Evolutionary conservation across 164 flowering plant species (phyloP).

Genomic region (Macadamia integrifolia): DNA sequence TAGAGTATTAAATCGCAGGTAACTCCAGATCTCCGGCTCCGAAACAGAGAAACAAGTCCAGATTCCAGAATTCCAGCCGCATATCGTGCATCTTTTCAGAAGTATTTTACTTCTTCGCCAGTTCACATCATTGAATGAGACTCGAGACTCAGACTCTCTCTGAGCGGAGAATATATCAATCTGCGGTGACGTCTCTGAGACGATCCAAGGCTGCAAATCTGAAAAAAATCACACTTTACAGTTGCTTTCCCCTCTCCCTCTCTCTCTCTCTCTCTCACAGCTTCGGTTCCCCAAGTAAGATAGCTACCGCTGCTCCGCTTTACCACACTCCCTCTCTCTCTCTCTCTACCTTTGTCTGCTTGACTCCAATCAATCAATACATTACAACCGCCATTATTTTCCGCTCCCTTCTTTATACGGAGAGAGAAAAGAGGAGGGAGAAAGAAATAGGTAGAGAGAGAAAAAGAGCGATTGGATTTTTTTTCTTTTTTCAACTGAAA

Average conservation of each 20-base stretch:
- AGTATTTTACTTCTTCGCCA: neutral
- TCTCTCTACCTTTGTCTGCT: constrained; percentile 6
- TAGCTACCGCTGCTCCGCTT: neutral
- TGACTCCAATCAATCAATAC: constrained; percentile 13
- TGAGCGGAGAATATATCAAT: neutral
- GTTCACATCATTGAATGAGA: no score
- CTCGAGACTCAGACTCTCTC: neutral
- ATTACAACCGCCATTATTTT: constrained; percentile 20
- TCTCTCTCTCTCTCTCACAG: neutral
- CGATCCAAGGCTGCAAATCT: neutral
- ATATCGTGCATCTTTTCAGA: neutral
- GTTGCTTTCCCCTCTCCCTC: neutral
- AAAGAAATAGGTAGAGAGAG: no score
- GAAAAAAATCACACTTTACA: neutral
- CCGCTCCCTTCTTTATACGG: constrained; percentile 1
- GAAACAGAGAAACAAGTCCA: neutral
- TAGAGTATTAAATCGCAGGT: no score
- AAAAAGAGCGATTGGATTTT: no score
- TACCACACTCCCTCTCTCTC: neutral
- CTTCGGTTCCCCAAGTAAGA: neutral
- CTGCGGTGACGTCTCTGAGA: neutral
- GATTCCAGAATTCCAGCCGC: constrained; percentile 1
- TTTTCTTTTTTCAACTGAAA: no score
- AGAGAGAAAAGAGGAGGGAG: neutral
- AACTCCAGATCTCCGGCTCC: constrained; percentile 2